Conservation (phyloP, 2,329 filamentous ascomycete species). For the Diplodia scrobiculata region DNA sequence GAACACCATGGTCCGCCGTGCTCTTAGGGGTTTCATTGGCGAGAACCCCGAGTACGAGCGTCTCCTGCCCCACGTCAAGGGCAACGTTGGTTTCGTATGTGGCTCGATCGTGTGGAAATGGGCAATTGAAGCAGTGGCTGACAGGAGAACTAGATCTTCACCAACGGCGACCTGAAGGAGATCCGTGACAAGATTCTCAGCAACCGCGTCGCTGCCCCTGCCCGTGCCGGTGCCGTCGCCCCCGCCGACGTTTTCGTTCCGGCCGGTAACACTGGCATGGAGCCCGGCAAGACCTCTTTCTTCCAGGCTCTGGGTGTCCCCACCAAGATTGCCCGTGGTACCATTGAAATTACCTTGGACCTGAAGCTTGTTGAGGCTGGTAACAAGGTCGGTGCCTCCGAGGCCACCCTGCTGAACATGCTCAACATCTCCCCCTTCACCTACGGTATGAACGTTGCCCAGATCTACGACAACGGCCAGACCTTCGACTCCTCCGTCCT, state of each 20-base stretch:
- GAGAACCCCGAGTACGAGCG: conserved; percentile 98
- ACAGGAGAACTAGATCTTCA: conserved; percentile 80
- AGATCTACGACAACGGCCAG: conserved; percentile 98
- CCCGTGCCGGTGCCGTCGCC: conserved; percentile 95
- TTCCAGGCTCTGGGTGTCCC: conserved; percentile 99
- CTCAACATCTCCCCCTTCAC: conserved; percentile 99
- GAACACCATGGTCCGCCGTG: conserved; percentile 99
- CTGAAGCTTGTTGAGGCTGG: conserved; percentile 95
- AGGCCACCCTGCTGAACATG: conserved; percentile 99
- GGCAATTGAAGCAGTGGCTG: background rate
- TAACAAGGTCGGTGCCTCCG: conserved; percentile 94
- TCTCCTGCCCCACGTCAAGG: conserved; percentile 91
- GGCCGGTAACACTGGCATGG: conserved; percentile 99
- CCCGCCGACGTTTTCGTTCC: conserved; percentile 92
- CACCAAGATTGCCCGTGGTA: conserved; percentile 99
- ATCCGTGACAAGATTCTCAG: conserved; percentile 90
- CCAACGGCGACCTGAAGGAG: conserved; percentile 90
- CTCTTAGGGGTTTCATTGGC: conserved; percentile 87
- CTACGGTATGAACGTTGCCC: conserved; percentile 93
- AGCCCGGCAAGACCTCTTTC: conserved; percentile 99
- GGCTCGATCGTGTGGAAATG: background rate
- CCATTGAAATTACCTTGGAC: conserved; percentile 98
- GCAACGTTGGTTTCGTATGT: conserved; percentile 43
- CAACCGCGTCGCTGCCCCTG: conserved; percentile 97
- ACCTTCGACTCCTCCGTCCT: conserved; percentile 82